phyloP scores from a whole-genome alignment of 202 grass and related monocot species.

The Zizania palustris region DNA sequence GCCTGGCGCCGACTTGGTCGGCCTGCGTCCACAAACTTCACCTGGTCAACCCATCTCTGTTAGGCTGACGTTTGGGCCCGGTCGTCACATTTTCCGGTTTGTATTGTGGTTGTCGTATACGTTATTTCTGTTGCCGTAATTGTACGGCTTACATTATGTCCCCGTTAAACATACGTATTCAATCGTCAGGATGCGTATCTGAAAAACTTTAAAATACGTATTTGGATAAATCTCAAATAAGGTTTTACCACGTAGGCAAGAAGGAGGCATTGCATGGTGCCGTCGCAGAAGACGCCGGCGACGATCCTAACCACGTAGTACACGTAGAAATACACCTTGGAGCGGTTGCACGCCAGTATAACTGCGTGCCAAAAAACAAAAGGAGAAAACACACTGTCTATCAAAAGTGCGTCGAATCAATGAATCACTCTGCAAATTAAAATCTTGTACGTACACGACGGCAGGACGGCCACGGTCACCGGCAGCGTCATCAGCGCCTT shows the following conservation, averaged over 20 bases:
- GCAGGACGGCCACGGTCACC: conserved; percentile 53
- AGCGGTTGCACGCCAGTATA: conserved; percentile 66
- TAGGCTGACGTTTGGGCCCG: not conserved
- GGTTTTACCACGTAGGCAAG: conserved; percentile 80
- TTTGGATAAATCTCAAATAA: not conserved
- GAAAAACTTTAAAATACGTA: too few species aligned
- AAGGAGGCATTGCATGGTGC: conserved; percentile 74
- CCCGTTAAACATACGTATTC: not conserved
- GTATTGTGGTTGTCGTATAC: not conserved
- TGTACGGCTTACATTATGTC: not conserved
- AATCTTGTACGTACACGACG: conserved; percentile 48
- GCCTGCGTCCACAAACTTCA: conserved; percentile 53
- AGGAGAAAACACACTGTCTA: not conserved
- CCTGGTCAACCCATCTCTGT: conserved; percentile 3
- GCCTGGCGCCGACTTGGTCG: conserved; percentile 57
- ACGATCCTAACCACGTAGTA: conserved; percentile 70
- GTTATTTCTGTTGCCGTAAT: not conserved
- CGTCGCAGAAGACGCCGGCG: conserved; percentile 78
- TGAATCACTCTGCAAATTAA: not conserved
- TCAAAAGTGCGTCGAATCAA: not conserved
- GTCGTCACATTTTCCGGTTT: not conserved
- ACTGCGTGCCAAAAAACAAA: conserved; percentile 49
- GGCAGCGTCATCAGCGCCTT: conserved; percentile 79
- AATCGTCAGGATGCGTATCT: too few species aligned
- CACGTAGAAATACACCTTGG: conserved; percentile 59